Evolutionary conservation across 2,329 filamentous ascomycete genomes (phyloP), one percentile per base, ranked within the genome.

Genomic region (Trichophaea hybrida): DNA sequence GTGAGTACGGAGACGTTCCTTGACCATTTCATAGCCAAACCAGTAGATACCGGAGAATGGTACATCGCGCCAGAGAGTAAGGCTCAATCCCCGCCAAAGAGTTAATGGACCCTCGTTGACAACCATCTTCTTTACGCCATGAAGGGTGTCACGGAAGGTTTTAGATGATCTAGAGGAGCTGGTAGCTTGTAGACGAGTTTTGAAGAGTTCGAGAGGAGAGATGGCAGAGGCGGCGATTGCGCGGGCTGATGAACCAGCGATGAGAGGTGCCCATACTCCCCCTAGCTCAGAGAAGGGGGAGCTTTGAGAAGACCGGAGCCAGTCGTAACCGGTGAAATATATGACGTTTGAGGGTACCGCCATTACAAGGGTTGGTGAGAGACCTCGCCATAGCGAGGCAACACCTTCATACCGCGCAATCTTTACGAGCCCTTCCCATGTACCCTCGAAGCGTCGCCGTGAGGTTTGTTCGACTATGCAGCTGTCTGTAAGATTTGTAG

Each of bases 251-350:
- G 86, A 81, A 0, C 93, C 93, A 2, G 88, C 88, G 0, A 86
- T 76, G 1, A 98, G 77, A 0, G 93, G 89, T 5, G 86, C 82
- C 67, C 87, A 88, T 6, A 80, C 78, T 65, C 91, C 86, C 12
- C 79, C 78, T 7, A 84, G 71, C 46, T 75, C 76, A 38, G 78
- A 78, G 63, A 97, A 79, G 0, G 89, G 90, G 66, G 87, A 94
- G 46, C 74, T 75, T 1, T 76, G 75, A 68, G 87, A 85, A 65
- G 79, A 86, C 38, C 93, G 83, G 60, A 98, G 72, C 85, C 89
- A 96, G 70, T 98, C 93, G 73, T 98, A 98, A 43, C 93, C 93
- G 10, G 93, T 94, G 69, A 97, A 96, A 74, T 98, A 98, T 66
- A 98, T 97, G 66, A 98, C 93, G 71, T 98, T 98, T 32, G 84